Percentiles rank a stretch among this genome's conserved stretches.
phyloP scores from a whole-genome alignment of 2,329 filamentous ascomycete species.

The Diaporthe destruens region DNA sequence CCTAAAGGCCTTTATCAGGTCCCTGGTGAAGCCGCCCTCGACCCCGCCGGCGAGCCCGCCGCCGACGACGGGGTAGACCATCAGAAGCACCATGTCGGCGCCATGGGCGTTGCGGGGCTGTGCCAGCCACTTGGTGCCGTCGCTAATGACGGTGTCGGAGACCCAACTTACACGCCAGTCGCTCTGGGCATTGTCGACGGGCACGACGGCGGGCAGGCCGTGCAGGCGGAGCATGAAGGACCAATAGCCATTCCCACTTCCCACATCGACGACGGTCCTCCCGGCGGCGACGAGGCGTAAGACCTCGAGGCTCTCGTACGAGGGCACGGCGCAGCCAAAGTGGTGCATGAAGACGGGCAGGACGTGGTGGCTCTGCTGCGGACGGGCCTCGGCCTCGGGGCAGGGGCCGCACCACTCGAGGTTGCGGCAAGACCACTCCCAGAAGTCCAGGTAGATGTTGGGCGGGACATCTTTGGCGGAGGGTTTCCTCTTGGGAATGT shows the following conservation, averaged over 20 bases:
- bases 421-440: conserved; percentile 72
- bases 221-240: conserved; percentile 75
- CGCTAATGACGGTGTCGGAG: conserved; percentile 71
- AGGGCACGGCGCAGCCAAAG: conserved; percentile 79
- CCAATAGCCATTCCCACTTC: conserved; percentile 83
- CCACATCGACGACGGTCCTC: conserved; percentile 72
- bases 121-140: conserved; percentile 70
- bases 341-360: conserved; percentile 83
- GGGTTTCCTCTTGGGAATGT: conserved; percentile 61
- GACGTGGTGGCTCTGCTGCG: conserved; percentile 73
- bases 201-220: conserved; percentile 62
- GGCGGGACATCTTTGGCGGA: conserved; percentile 52
- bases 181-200: conserved; percentile 77
- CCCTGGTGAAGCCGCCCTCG: conserved; percentile 73
- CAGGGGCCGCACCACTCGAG: conserved; percentile 76
- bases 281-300: conserved; percentile 68
- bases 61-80: conserved; percentile 81
- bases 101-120: conserved; percentile 58
- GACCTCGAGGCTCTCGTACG: conserved; percentile 73
- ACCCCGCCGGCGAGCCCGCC: conserved; percentile 73
- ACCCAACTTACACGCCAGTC: conserved; percentile 79
- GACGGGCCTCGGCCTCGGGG: conserved; percentile 59
- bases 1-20: conserved; percentile 70
- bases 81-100: conserved; percentile 70
- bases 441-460: conserved; percentile 78